phyloP scores from a whole-genome alignment of 768 basidiomycete genomes.

The Albatrellus ellisii region DNA sequence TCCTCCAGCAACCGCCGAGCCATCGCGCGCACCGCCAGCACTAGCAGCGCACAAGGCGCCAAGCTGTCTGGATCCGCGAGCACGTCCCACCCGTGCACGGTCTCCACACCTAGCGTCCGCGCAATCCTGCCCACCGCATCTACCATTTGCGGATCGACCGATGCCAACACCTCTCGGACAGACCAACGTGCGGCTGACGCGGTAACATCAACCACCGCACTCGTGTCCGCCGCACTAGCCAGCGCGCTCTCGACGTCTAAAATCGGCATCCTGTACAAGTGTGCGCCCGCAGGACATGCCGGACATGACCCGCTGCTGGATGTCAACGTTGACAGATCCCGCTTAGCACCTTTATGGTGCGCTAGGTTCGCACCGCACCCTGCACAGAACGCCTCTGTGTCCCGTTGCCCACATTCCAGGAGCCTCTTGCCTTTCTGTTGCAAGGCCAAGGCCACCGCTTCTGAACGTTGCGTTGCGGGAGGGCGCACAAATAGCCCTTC shows the following conservation, averaged over 20 bases:
- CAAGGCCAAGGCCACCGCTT: neutral
- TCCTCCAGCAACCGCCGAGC: conserved; percentile 3
- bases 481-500: conserved; percentile 25
- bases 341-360: neutral
- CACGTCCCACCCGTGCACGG: neutral
- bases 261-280: neutral
- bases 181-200: neutral
- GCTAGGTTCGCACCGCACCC: neutral
- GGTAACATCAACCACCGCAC: neutral
- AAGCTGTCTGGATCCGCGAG: neutral
- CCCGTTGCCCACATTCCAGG: no score
- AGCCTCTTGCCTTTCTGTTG: no score
- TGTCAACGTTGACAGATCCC: no score
- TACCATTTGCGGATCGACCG: conserved; percentile 18
- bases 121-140: conserved; percentile 13
- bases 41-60: conserved; percentile 6
- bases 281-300: neutral
- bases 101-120: conserved; percentile 1
- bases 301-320: no score
- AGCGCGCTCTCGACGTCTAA: neutral
- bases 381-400: neutral
- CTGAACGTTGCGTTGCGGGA: neutral
- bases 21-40: conserved; percentile 8
- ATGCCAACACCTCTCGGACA: conserved; percentile 15
- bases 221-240: neutral